These are phyloP conservation scores for Boletus semigastroideus DNA, from an alignment of 1,284 basidiomycete genomes.

Conservation along the genomic window DNA sequence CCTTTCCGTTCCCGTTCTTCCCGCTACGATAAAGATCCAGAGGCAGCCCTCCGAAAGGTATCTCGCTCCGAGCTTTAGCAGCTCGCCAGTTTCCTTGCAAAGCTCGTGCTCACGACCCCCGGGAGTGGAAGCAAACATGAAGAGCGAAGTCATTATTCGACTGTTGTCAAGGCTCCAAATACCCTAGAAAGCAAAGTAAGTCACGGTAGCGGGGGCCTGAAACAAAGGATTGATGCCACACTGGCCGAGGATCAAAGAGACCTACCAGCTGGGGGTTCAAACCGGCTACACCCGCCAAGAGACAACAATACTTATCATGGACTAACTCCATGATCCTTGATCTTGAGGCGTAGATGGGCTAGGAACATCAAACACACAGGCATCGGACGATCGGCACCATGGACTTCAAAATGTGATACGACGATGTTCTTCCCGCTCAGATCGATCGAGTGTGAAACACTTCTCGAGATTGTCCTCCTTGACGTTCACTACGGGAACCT, in stretches of 20 bases:
- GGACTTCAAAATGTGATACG: conserved; percentile 35
- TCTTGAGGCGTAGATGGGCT: too few species aligned
- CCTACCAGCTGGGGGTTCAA: too few species aligned
- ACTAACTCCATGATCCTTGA: too few species aligned
- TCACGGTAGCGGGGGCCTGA: neutral
- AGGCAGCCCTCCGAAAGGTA: conserved; percentile 25
- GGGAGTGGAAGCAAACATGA: conserved; percentile 28
- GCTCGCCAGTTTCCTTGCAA: conserved; percentile 23
- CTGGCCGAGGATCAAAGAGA: too few species aligned
- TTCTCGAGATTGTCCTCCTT: conserved; percentile 54
- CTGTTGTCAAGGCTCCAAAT: conserved; percentile 11
- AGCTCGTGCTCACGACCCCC: neutral
- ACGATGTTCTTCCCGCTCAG: conserved; percentile 70
- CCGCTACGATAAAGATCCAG: conserved; percentile 1
- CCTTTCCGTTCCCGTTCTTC: neutral
- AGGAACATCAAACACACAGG: too few species aligned
- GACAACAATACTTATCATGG: too few species aligned
- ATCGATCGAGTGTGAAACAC: conserved; percentile 51
- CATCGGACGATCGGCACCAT: neutral
- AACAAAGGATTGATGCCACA: neutral
- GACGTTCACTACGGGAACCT: conserved; percentile 50
- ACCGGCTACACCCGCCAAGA: too few species aligned
- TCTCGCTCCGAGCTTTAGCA: conserved; percentile 29
- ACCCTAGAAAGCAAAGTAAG: conserved; percentile 15
- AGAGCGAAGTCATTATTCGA: conserved; percentile 29